phyloP scores from a whole-genome alignment of 1,284 basidiomycete genomes.

The Cryptococcus sp. region DNA sequence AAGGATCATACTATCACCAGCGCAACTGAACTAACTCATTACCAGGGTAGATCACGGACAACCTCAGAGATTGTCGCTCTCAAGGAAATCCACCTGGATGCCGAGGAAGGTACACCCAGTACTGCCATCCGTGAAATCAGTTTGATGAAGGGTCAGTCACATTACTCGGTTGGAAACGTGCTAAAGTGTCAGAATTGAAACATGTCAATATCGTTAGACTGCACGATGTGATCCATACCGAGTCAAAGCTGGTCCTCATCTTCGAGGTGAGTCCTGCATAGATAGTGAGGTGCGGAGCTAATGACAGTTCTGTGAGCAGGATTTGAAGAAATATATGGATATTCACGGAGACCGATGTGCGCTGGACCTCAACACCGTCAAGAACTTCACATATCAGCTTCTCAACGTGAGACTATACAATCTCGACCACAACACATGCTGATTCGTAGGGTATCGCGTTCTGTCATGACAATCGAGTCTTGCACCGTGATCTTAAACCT shows the following conservation, averaged over 20 bases:
- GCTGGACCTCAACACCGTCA: conserved; percentile 67
- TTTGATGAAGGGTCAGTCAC: conserved; percentile 65
- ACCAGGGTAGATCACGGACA: conserved; percentile 65
- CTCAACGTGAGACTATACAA: conserved; percentile 25
- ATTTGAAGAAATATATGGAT: conserved; percentile 96
- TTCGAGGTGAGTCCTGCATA: conserved; percentile 63
- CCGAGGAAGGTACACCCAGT: conserved; percentile 95
- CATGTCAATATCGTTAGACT: conserved; percentile 94
- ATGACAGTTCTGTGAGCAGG: conserved; percentile 51
- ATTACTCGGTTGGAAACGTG: not conserved
- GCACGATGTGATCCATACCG: conserved; percentile 93
- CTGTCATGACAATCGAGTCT: conserved; percentile 92
- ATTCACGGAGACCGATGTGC: conserved; percentile 67
- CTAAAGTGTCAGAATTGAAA: conserved; percentile 64
- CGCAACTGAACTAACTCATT: conserved; percentile 48
- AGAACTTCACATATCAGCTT: conserved; percentile 54
- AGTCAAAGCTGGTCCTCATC: conserved; percentile 94
- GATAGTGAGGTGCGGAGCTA: not conserved
- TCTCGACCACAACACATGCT: not conserved
- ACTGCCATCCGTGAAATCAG: conserved; percentile 98
- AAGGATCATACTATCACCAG: too few species aligned
- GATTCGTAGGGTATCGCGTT: conserved; percentile 72
- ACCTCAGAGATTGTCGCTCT: conserved; percentile 74
- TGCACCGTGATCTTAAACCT: conserved; percentile 96
- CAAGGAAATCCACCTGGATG: conserved; percentile 98